Conservation (phyloP, 164 flowering plant genomes). For the Umbellularia californica region DNA sequence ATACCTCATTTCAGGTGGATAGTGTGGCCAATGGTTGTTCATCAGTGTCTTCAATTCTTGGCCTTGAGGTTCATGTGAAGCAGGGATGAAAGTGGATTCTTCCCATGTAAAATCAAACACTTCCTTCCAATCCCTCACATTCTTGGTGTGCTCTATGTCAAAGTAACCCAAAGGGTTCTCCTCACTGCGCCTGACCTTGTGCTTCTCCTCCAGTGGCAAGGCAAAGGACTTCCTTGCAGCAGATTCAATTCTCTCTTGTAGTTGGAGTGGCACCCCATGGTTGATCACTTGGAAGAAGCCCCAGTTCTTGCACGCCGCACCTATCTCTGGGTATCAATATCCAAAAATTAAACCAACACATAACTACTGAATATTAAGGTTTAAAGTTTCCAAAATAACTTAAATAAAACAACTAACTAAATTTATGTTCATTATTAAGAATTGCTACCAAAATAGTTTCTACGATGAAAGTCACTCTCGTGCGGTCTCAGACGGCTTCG, state of each 20-base stretch:
- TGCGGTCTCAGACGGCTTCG: too few species aligned
- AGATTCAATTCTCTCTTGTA: constrained; percentile 17
- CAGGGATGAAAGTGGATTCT: constrained; percentile 36
- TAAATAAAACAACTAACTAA: too few species aligned
- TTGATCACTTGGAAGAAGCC: constrained; percentile 76
- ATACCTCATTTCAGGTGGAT: constrained; percentile 21
- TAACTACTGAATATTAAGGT: too few species aligned
- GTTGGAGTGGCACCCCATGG: constrained; percentile 54
- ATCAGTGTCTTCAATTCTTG: constrained; percentile 21
- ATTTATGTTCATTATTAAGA: too few species aligned
- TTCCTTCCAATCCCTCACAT: constrained; percentile 83
- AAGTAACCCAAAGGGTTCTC: constrained; percentile 46
- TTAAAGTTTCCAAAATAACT: too few species aligned
- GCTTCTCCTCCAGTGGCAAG: constrained; percentile 45
- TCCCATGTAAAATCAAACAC: constrained; percentile 45
- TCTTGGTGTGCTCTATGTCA: constrained; percentile 65
- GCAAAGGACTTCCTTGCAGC: constrained; percentile 40
- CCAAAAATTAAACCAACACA: too few species aligned
- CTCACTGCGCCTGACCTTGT: constrained; percentile 42
- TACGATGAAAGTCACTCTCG: too few species aligned
- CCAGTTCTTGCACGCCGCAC: constrained; percentile 52
- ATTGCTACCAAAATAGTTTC: too few species aligned
- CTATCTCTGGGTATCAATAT: too few species aligned
- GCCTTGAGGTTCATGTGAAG: constrained; percentile 28
- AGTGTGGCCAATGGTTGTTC: constrained; percentile 42